These are phyloP conservation scores for Cutaneotrichosporon sp. DNA, from an alignment of 1,284 basidiomycete genomes.

Conservation along the genomic window DNA sequence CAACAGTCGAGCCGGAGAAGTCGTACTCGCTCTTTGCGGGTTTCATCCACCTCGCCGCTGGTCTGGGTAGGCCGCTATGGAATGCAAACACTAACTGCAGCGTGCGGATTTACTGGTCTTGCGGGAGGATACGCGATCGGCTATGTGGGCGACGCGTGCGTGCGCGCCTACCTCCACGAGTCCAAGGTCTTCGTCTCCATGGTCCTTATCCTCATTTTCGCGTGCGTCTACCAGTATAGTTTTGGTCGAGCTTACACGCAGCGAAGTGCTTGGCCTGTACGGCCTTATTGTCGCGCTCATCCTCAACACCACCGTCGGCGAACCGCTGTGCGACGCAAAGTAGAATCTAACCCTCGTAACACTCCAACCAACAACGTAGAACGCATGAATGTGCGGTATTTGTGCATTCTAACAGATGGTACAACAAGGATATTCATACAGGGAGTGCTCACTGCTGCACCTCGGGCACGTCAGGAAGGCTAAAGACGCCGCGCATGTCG, in stretches of 20 bases:
- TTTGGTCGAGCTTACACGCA: not conserved
- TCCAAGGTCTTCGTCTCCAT: slow-evolving; percentile 70
- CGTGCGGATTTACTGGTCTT: slow-evolving; percentile 57
- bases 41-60: slow-evolving; percentile 91
- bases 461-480: slow-evolving; percentile 9
- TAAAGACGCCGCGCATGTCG: slow-evolving; percentile 14
- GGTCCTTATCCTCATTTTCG: slow-evolving; percentile 53
- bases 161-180: slow-evolving; percentile 54
- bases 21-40: slow-evolving; percentile 63
- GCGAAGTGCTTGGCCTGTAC: slow-evolving; percentile 51
- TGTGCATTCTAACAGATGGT: not conserved
- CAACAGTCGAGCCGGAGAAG: slow-evolving; percentile 57
- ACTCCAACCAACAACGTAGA: slow-evolving; percentile 2
- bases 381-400: slow-evolving; percentile 2
- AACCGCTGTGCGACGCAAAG: slow-evolving; percentile 16
- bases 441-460: not conserved
- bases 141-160: slow-evolving; percentile 80
- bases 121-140: slow-evolving; percentile 99
- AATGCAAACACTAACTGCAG: slow-evolving; percentile 3
- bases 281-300: slow-evolving; percentile 56
- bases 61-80: slow-evolving; percentile 53
- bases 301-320: slow-evolving; percentile 49
- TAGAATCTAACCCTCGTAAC: slow-evolving; percentile 1
- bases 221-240: slow-evolving; percentile 36
- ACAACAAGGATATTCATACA: slow-evolving; percentile 3